Percentiles rank a stretch among this genome's conserved stretches.
Conservation (phyloP, 2,329 filamentous ascomycete genomes). For the Dryadomyces sulphureus region DNA sequence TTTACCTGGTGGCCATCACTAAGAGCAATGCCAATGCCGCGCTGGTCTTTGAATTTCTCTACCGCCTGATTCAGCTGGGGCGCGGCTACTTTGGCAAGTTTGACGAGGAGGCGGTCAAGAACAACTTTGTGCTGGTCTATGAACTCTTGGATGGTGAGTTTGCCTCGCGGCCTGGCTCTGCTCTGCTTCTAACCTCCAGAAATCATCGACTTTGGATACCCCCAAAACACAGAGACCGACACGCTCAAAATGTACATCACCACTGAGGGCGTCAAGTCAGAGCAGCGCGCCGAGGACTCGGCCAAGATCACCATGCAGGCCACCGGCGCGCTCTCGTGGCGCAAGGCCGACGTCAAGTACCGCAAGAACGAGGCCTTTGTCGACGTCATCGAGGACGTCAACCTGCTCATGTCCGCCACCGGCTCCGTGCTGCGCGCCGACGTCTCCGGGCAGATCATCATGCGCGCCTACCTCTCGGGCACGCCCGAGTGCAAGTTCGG, state of each 20-base stretch:
- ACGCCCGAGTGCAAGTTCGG: conserved; percentile 99
- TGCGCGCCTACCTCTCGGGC: conserved; percentile 93
- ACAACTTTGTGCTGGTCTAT: conserved; percentile 98
- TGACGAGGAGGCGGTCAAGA: conserved; percentile 98
- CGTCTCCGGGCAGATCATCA: conserved; percentile 93
- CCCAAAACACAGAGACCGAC: conserved; percentile 96
- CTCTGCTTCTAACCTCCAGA: conserved; percentile 36
- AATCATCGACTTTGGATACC: conserved; percentile 97
- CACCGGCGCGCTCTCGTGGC: conserved; percentile 91
- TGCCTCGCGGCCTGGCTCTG: not conserved
- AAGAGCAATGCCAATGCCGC: conserved; percentile 99
- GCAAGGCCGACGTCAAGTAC: conserved; percentile 94
- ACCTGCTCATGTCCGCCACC: conserved; percentile 96
- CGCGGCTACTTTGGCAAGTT: conserved; percentile 98
- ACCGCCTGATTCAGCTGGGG: conserved; percentile 77
- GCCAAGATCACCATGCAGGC: conserved; percentile 99
- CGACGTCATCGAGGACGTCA: conserved; percentile 98
- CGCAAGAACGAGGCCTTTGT: conserved; percentile 99
- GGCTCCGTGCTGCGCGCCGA: conserved; percentile 90
- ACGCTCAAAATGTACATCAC: conserved; percentile 99
- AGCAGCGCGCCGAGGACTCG: conserved; percentile 73
- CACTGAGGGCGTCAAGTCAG: conserved; percentile 94
- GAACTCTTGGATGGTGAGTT: conserved; percentile 76
- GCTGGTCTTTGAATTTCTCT: conserved; percentile 94
- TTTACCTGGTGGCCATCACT: conserved; percentile 91